Conservation (phyloP, 2,329 filamentous ascomycete genomes). For the Alternaria atra region DNA sequence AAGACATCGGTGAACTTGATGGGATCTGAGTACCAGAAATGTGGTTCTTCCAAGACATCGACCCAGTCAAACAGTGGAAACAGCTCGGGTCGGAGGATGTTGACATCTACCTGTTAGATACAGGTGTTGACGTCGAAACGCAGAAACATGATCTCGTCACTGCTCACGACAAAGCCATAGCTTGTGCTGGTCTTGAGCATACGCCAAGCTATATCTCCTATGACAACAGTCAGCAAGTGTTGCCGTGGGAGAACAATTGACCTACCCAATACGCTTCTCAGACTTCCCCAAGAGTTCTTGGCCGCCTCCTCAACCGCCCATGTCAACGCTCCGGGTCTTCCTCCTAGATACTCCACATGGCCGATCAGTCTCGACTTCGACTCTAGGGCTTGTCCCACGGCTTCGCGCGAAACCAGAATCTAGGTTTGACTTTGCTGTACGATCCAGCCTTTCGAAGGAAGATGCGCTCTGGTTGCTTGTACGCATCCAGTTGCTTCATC, state of each 20-base stretch:
- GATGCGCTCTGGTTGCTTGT: conserved; percentile 1
- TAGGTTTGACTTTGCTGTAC: conserved; percentile 17
- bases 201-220: conserved; percentile 29
- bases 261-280: conserved; percentile 32
- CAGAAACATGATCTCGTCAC: conserved; percentile 33
- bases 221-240: neutral
- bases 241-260: neutral
- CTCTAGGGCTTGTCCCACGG: neutral
- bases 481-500: neutral
- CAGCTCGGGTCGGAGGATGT: neutral
- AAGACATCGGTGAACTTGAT: conserved; percentile 22
- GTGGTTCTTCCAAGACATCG: conserved; percentile 16
- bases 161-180: conserved; percentile 29
- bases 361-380: conserved; percentile 21
- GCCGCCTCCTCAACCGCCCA: conserved; percentile 12
- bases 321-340: conserved; percentile 22
- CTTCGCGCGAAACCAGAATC: conserved; percentile 20
- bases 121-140: conserved; percentile 10
- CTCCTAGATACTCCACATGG: conserved; percentile 32
- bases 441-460: conserved; percentile 1
- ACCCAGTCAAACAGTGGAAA: neutral
- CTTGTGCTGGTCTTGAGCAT: conserved; percentile 28
- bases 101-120: conserved; percentile 1
- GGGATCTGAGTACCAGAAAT: conserved; percentile 22
- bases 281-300: conserved; percentile 25